Percentiles rank a stretch among this genome's conserved stretches.
phyloP scores from a whole-genome alignment of 768 basidiomycete genomes.

The Suillus variegatus region DNA sequence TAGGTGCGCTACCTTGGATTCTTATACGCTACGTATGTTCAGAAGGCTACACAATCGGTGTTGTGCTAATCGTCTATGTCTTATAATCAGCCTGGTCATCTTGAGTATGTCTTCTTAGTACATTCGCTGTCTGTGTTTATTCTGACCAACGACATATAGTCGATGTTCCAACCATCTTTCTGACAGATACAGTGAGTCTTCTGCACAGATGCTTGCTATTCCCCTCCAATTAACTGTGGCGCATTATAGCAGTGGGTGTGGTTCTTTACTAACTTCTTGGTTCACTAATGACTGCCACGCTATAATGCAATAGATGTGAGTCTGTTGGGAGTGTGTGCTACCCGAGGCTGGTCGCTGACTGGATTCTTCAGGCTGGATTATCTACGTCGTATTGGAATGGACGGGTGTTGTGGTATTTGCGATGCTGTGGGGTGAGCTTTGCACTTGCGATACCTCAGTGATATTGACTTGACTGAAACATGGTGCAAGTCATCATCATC shows the following conservation, averaged over 20 bases:
- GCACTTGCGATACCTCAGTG: not conserved
- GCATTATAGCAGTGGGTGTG: not conserved
- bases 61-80: not conserved
- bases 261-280: not conserved
- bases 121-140: not conserved
- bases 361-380: not conserved
- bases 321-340: not conserved
- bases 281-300: not conserved
- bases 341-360: not conserved
- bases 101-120: not conserved
- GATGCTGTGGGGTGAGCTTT: not conserved
- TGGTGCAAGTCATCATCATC: not conserved
- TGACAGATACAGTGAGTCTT: not conserved
- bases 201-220: not conserved
- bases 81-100: not conserved
- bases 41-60: not conserved
- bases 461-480: not conserved
- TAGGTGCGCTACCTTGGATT: not conserved
- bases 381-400: not conserved
- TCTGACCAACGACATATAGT: not conserved
- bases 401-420: fast-evolving
- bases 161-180: not conserved
- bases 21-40: not conserved
- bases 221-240: not conserved
- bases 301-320: not conserved